Conservation (phyloP, 177 flowering plant species). For the Vitis hybrid region DNA sequence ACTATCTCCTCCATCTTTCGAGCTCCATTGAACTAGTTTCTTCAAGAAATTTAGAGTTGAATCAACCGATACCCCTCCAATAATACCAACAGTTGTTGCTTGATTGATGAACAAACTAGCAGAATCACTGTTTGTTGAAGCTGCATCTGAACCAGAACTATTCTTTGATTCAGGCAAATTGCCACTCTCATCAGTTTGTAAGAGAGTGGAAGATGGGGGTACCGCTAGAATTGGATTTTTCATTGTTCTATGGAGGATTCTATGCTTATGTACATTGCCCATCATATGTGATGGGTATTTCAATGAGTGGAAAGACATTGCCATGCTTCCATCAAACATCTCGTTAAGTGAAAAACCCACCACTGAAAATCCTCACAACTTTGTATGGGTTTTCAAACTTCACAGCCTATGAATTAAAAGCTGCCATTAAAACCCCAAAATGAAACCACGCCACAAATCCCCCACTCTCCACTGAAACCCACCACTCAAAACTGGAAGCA, state of each 20-base stretch:
- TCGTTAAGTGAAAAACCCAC: slow-evolving; percentile 6
- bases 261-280: slow-evolving; percentile 26
- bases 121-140: slow-evolving; percentile 12
- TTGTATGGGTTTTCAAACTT: not conserved
- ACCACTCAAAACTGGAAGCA: not conserved
- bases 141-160: slow-evolving; percentile 14
- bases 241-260: slow-evolving; percentile 22
- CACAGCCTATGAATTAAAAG: not conserved
- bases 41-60: slow-evolving; percentile 59
- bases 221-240: slow-evolving; percentile 25
- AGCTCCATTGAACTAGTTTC: slow-evolving; percentile 55
- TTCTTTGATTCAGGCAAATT: slow-evolving; percentile 34
- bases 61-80: slow-evolving; percentile 68
- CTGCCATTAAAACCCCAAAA: not conserved
- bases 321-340: slow-evolving; percentile 40
- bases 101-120: slow-evolving; percentile 32
- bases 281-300: slow-evolving; percentile 34
- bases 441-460: not conserved
- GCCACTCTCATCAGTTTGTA: slow-evolving; percentile 48
- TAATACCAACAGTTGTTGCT: slow-evolving; percentile 59
- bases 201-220: slow-evolving; percentile 42
- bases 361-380: not conserved
- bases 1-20: slow-evolving; percentile 40
- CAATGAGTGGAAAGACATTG: slow-evolving; percentile 41
- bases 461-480: slow-evolving; percentile 1